A percentile compares a stretch with the other conserved stretches of the same genome.
Evolutionary conservation across 148 eudicot genomes (phyloP).

Genomic region (Chenopodium formosanum): DNA sequence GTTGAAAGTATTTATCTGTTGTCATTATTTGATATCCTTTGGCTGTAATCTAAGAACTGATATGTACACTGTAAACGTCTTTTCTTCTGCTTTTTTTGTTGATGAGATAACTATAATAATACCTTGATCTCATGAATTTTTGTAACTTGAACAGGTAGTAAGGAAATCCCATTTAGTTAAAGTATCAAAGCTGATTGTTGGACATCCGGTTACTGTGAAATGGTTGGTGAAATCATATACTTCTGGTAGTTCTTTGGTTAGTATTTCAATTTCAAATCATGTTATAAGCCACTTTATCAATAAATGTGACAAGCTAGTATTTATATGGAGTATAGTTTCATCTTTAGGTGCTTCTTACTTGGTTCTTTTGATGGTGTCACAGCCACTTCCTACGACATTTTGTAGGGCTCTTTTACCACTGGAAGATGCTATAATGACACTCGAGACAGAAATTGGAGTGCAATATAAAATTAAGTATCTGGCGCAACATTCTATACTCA

Average conservation of each 20-base stretch:
- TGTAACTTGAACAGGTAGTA: background rate
- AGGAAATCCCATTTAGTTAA: background rate
- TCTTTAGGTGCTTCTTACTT: background rate
- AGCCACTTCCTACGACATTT: constrained; percentile 51
- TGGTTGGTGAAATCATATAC: background rate
- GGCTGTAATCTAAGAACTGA: background rate
- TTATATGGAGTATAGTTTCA: background rate
- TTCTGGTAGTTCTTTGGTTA: background rate
- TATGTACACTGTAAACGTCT: background rate
- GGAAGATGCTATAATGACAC: constrained; percentile 30
- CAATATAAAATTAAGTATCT: constrained; percentile 40
- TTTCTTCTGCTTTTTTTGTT: background rate
- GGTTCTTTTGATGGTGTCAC: constrained; percentile 2
- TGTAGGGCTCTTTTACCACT: constrained; percentile 45
- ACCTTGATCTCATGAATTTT: background rate
- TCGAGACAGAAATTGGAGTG: constrained; percentile 59
- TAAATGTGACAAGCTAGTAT: background rate
- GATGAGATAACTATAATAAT: background rate
- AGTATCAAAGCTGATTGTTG: background rate
- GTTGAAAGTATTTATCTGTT: background rate
- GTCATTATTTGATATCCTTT: too few species aligned
- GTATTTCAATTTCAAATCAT: background rate
- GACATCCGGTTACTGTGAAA: background rate
- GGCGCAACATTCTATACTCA: constrained; percentile 40
- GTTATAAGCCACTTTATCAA: background rate